Evolutionary conservation across 108 stramenopile genomes (phyloP).

Genomic region (Skeletonema menzelii): DNA sequence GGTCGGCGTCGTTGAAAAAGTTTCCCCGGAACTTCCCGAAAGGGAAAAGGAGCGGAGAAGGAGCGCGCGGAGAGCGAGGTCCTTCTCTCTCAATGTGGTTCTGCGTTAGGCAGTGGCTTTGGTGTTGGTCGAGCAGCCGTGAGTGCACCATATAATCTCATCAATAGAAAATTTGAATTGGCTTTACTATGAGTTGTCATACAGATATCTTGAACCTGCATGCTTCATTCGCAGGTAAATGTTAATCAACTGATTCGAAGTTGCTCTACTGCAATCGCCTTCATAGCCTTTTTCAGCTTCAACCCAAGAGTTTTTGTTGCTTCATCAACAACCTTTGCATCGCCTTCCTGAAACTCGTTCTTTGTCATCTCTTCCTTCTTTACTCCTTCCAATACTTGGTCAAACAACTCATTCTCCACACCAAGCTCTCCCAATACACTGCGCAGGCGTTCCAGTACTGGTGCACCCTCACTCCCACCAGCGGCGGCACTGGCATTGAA

Average conservation of each 20-base stretch:
- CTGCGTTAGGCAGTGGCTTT: too few species aligned
- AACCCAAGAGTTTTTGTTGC: conserved; percentile 62
- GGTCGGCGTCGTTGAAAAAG: too few species aligned
- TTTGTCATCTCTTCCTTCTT: conserved; percentile 56
- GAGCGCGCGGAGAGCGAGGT: too few species aligned
- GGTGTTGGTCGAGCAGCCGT: too few species aligned
- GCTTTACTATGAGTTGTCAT: background rate
- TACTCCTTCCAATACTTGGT: conserved; percentile 83
- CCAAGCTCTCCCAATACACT: conserved; percentile 71
- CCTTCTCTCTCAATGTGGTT: too few species aligned
- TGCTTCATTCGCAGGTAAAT: background rate
- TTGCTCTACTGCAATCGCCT: conserved; percentile 78
- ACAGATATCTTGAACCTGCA: background rate
- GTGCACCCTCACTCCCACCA: conserved; percentile 79
- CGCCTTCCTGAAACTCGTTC: conserved; percentile 38
- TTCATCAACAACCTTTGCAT: conserved; percentile 57
- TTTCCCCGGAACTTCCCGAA: too few species aligned
- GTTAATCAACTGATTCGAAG: conserved; percentile 58
- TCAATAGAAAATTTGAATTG: background rate
- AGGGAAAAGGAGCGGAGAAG: too few species aligned
- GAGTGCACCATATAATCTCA: too few species aligned
- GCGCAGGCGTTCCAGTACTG: conserved; percentile 67
- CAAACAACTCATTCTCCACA: conserved; percentile 79
- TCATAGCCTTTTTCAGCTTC: conserved; percentile 76
- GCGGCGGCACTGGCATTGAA: conserved; percentile 77